Conservation (phyloP, 371 early-diverging fungal species). For the Syncephalastrum monosporum region DNA sequence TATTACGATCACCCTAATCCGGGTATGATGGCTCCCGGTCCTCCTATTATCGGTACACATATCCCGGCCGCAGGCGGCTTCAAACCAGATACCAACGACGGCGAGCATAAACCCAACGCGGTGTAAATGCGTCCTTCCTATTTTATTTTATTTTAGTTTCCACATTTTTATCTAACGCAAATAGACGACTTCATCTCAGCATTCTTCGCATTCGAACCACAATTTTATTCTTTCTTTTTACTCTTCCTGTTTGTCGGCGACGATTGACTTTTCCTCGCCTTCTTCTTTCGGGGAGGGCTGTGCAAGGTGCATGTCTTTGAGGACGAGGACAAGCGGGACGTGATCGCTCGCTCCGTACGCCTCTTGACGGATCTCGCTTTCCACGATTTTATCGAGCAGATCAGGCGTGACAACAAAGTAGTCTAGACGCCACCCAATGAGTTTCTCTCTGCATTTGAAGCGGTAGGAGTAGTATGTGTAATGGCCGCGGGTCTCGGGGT, state of each 20-base stretch:
- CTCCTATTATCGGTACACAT: too few relatives aligned
- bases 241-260: not conserved
- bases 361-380: conserved; percentile 71
- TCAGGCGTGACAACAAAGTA: conserved; percentile 78
- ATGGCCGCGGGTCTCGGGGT: conserved; percentile 65
- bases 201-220: not conserved
- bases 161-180: not conserved
- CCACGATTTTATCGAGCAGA: conserved; percentile 59
- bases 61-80: not conserved
- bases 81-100: conserved; percentile 66
- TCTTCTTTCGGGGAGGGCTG: too few relatives aligned
- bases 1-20: too few relatives aligned
- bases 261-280: too few relatives aligned
- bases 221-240: not conserved
- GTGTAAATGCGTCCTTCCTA: conserved; percentile 21
- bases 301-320: conserved; percentile 13
- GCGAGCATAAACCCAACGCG: conserved; percentile 90
- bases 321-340: conserved; percentile 25
- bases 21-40: too few relatives aligned
- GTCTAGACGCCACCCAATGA: conserved; percentile 88
- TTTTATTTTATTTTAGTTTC: not conserved
- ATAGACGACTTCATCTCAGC: not conserved
- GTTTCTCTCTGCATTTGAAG: conserved; percentile 69
- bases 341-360: conserved; percentile 93
- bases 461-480: conserved; percentile 87